Evolutionary conservation across 345 rosid genomes (phyloP).

Genomic region (Raphanus sativus): DNA sequence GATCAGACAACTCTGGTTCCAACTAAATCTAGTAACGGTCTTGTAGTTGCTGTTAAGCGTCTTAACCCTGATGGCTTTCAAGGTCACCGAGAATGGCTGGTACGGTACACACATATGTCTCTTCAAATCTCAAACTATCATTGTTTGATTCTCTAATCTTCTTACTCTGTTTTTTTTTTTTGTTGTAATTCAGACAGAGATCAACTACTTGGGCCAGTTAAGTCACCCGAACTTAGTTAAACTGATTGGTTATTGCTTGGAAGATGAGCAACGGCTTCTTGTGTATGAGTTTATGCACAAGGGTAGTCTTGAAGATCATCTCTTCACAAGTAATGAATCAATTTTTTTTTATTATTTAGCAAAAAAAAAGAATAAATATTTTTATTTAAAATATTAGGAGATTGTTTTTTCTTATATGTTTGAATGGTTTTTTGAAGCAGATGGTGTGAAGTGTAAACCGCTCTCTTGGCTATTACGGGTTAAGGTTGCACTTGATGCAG

Average conservation of each 20-base stretch:
- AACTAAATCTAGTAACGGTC: constrained; percentile 73
- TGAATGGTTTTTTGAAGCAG: constrained; percentile 42
- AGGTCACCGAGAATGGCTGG: constrained; percentile 99
- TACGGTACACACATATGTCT: constrained; percentile 49
- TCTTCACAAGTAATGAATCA: constrained; percentile 65
- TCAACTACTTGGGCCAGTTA: not conserved
- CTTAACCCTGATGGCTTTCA: constrained; percentile 88
- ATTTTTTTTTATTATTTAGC: not conserved
- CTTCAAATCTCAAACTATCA: not conserved
- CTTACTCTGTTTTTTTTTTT: not conserved
- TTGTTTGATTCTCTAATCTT: not conserved
- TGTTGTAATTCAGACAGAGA: constrained; percentile 57
- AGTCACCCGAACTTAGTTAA: not conserved
- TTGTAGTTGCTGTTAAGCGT: constrained; percentile 83
- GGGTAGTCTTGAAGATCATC: constrained; percentile 93
- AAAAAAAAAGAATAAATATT: not conserved
- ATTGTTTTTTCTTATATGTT: constrained; percentile 19
- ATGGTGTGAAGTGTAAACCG: constrained; percentile 57
- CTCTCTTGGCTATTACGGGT: constrained; percentile 82
- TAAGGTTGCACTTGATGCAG: constrained; percentile 91
- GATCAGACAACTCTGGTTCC: constrained; percentile 71
- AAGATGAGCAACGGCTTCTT: constrained; percentile 89
- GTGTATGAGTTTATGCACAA: constrained; percentile 93
- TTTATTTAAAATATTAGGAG: not conserved
- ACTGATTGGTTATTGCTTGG: constrained; percentile 73